Evolutionary conservation across 208 protist genomes (phyloP).

Genomic region (Trypanosoma caninum): DNA sequence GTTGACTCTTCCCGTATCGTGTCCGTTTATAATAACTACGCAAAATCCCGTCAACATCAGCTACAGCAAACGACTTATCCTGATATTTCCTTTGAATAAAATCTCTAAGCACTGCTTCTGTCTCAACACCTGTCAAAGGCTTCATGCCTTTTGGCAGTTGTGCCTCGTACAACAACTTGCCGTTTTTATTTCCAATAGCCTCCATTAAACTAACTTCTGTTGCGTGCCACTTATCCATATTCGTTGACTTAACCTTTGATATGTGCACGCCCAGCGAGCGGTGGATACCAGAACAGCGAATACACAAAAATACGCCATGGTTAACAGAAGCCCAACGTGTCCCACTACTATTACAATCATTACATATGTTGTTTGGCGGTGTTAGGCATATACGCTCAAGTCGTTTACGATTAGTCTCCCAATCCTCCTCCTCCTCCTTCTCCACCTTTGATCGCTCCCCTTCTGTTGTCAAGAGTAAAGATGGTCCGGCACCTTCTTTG

Average conservation of each 20-base stretch:
- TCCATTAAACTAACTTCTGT: conserved; percentile 70
- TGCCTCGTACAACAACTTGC: conserved; percentile 56
- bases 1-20: conserved; percentile 45
- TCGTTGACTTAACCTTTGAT: conserved; percentile 92
- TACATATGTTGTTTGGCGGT: conserved; percentile 74
- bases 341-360: conserved; percentile 74
- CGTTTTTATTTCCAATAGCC: conserved; percentile 66
- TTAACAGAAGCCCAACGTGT: conserved; percentile 91
- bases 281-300: conserved; percentile 93
- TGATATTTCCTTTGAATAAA: conserved; percentile 81
- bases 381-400: conserved; percentile 58
- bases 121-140: conserved; percentile 16
- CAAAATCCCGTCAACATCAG: conserved; percentile 38
- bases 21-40: conserved; percentile 50
- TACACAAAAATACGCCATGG: conserved; percentile 90
- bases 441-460: no score
- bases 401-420: conserved; percentile 52
- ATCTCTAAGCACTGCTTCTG: conserved; percentile 34
- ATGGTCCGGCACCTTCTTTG: background rate
- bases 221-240: conserved; percentile 86
- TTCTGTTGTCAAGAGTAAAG: no score
- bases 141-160: conserved; percentile 26
- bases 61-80: conserved; percentile 52
- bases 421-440: conserved; percentile 42
- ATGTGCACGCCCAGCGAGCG: conserved; percentile 91